These are phyloP conservation scores for Kernera saxatilis DNA, from an alignment of 345 rosid species.

Conservation along the genomic window DNA sequence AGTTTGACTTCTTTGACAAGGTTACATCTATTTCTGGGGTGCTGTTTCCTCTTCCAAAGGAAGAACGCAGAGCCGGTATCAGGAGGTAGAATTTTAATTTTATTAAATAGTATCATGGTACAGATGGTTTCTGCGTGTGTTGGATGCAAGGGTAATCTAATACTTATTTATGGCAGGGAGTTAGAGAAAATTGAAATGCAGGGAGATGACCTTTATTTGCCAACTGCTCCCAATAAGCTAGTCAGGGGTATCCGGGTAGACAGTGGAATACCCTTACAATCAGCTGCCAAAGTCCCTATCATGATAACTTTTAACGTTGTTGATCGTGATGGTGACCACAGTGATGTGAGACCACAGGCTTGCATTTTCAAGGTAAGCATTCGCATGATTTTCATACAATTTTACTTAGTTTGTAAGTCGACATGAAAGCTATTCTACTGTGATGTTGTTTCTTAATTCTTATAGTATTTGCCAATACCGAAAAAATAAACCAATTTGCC, in stretches of 20 bases:
- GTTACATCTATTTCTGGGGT: slow-evolving; percentile 93
- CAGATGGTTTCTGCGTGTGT: background rate
- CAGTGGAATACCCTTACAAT: slow-evolving; percentile 98
- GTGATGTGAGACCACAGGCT: slow-evolving; percentile 74
- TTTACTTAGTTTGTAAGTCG: background rate
- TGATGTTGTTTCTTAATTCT: background rate
- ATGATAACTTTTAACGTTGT: slow-evolving; percentile 89
- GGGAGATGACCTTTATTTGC: slow-evolving; percentile 89
- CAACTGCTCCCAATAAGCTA: slow-evolving; percentile 89
- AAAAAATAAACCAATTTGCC: background rate
- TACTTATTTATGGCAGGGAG: slow-evolving; percentile 49
- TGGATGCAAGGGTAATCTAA: slow-evolving; percentile 12
- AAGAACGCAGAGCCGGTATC: slow-evolving; percentile 96
- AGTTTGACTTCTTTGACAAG: slow-evolving; percentile 89
- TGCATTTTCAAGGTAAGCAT: slow-evolving; percentile 90
- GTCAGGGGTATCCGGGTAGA: slow-evolving; percentile 83
- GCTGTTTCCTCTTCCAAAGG: slow-evolving; percentile 75
- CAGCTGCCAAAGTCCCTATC: slow-evolving; percentile 98
- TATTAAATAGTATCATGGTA: background rate
- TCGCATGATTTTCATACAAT: background rate
- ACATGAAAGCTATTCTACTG: background rate
- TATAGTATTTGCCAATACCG: background rate
- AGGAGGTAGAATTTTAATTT: slow-evolving; percentile 47
- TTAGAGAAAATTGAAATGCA: slow-evolving; percentile 86
- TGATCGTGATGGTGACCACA: slow-evolving; percentile 69